A percentile compares a stretch with the other conserved stretches of the same genome.
These are phyloP conservation scores for Alternaria ethzedia DNA, from an alignment of 2,329 filamentous ascomycete species.

Conservation along the genomic window DNA sequence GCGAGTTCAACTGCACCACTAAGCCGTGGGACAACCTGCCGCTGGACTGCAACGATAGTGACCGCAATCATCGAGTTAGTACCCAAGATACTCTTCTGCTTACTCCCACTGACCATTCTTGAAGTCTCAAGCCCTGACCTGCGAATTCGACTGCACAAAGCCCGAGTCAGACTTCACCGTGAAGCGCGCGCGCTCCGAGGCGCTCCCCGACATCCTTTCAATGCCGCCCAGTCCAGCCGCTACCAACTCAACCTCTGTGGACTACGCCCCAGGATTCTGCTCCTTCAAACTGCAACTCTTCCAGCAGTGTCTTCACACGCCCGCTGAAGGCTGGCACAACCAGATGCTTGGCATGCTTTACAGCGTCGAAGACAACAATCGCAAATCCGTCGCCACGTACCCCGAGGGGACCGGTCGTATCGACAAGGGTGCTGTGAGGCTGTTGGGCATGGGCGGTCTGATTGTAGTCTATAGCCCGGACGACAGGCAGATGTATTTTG, in stretches of 20 bases:
- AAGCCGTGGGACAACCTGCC: neutral
- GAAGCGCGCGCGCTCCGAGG: neutral
- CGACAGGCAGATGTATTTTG: neutral
- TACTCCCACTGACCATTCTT: neutral
- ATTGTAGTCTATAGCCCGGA: neutral
- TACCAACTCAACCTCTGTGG: neutral
- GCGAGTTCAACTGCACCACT: neutral
- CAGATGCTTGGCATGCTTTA: slow-evolving; percentile 5
- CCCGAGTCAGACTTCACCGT: neutral
- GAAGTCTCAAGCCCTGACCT: neutral
- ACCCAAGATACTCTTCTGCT: neutral
- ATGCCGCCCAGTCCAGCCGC: neutral
- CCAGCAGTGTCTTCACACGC: slow-evolving; percentile 6
- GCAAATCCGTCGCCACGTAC: neutral
- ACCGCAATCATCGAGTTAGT: neutral
- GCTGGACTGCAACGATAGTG: neutral
- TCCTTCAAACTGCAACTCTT: slow-evolving; percentile 6
- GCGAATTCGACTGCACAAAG: neutral
- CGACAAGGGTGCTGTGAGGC: neutral
- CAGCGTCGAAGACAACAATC: slow-evolving; percentile 4
- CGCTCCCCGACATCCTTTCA: neutral
- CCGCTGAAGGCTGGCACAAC: slow-evolving; percentile 2
- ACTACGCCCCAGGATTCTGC: slow-evolving; percentile 2
- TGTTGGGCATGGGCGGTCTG: neutral
- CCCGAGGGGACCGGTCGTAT: slow-evolving; percentile 2